Evolutionary conservation across 441 rosid genomes (phyloP).

Genomic region (Populus hybrid): DNA sequence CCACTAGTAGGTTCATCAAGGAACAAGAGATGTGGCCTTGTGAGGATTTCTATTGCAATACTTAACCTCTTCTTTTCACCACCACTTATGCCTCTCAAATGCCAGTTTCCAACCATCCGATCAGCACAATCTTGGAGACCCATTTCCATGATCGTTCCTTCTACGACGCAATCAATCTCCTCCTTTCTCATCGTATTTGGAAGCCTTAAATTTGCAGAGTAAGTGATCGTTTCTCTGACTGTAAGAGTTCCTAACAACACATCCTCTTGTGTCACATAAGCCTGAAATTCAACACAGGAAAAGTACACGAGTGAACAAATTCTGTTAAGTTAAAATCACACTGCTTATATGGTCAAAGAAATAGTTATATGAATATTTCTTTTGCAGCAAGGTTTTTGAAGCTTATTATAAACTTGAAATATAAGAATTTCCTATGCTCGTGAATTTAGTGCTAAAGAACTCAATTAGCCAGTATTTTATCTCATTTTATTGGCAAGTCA

Average conservation of each 20-base stretch:
- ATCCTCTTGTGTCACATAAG: slow-evolving; percentile 96
- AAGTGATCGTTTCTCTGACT: slow-evolving; percentile 77
- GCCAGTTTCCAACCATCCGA: too few relatives aligned
- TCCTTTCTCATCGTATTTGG: slow-evolving; percentile 52
- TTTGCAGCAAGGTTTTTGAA: not conserved
- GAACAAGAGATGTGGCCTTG: too few relatives aligned
- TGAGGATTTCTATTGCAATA: too few relatives aligned
- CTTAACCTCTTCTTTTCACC: too few relatives aligned
- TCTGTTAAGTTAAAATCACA: too few relatives aligned
- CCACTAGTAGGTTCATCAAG: too few relatives aligned
- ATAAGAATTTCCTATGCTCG: not conserved
- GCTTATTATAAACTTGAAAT: not conserved
- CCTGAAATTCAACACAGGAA: slow-evolving; percentile 37
- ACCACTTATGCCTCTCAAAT: too few relatives aligned
- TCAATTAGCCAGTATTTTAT: not conserved
- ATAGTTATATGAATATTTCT: not conserved
- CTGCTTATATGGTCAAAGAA: not conserved
- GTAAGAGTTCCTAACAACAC: slow-evolving; percentile 82
- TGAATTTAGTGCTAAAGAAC: not conserved
- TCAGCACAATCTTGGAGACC: too few relatives aligned
- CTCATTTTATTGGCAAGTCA: not conserved
- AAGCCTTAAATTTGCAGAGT: slow-evolving; percentile 83
- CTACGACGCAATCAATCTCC: slow-evolving; percentile 30
- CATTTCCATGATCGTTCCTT: too few relatives aligned
- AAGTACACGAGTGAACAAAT: too few relatives aligned